A percentile compares a stretch with the other conserved stretches of the same genome.
Evolutionary conservation across 495 filamentous ascomycete genomes (phyloP).

Genomic region (Penicillium paradoxum): DNA sequence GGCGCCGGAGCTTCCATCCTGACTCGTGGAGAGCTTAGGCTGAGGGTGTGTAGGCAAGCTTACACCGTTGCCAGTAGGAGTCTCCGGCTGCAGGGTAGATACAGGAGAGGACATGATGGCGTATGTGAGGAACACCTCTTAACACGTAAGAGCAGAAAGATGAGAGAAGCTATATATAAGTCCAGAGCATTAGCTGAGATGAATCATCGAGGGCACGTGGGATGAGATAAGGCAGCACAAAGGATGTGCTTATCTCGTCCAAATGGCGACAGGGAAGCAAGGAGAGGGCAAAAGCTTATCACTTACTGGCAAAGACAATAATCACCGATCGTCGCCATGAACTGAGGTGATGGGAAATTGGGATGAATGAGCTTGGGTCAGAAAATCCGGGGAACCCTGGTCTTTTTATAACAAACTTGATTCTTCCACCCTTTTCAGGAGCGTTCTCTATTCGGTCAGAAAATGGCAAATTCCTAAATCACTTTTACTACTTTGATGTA

Average conservation of each 20-base stretch:
- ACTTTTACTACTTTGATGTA: not conserved
- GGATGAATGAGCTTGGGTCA: not conserved
- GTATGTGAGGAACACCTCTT: conserved; percentile 7
- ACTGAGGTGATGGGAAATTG: conserved; percentile 9
- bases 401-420: conserved; percentile 12
- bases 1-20: conserved; percentile 37
- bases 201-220: conserved; percentile 3
- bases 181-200: conserved; percentile 11
- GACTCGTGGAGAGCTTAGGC: conserved; percentile 35
- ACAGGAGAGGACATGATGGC: conserved; percentile 36
- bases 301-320: conserved; percentile 12
- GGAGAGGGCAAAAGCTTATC: not conserved
- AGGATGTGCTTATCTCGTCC: conserved; percentile 5
- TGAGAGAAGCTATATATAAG: conserved; percentile 13
- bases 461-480: too few species aligned
- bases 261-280: conserved; percentile 1
- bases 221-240: conserved; percentile 4
- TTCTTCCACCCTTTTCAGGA: too few species aligned
- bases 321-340: conserved; percentile 14
- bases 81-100: conserved; percentile 31
- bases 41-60: conserved; percentile 30
- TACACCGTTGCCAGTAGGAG: conserved; percentile 20
- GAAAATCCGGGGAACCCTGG: conserved; percentile 22
- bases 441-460: too few species aligned
- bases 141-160: conserved; percentile 13